Evolutionary conservation across 108 stramenopile genomes (phyloP).

Genomic region (Skeletonema menzelii): DNA sequence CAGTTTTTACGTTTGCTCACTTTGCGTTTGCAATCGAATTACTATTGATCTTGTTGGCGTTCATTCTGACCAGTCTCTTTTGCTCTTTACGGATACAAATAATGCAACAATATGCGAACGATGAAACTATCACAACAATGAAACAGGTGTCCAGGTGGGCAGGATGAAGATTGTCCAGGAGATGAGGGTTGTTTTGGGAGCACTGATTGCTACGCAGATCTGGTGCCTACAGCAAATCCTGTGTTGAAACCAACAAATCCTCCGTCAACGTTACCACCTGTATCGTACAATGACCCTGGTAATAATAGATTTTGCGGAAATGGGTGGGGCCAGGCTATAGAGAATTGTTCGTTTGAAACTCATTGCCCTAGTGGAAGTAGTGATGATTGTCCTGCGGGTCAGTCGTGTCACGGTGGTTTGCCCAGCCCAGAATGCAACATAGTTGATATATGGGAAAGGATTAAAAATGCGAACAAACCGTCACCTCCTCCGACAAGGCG

Average conservation of each 20-base stretch:
- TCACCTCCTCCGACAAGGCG: neutral
- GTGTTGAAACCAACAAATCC: conserved; percentile 6
- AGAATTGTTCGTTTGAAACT: conserved; percentile 25
- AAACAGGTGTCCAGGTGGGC: conserved; percentile 23
- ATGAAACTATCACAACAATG: neutral
- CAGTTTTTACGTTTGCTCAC: neutral
- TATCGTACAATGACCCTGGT: conserved; percentile 24
- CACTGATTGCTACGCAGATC: conserved; percentile 33
- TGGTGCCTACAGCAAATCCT: conserved; percentile 28
- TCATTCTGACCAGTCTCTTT: neutral
- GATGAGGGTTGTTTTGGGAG: conserved; percentile 35
- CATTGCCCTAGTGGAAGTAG: conserved; percentile 20
- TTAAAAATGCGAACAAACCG: neutral
- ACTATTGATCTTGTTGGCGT: neutral
- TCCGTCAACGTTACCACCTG: conserved; percentile 34
- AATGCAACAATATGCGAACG: neutral
- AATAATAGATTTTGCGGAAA: conserved; percentile 12
- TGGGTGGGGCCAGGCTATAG: neutral
- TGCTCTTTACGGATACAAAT: neutral
- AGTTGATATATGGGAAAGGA: neutral
- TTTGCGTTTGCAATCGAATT: too few species aligned
- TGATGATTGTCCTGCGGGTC: conserved; percentile 34
- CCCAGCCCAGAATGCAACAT: conserved; percentile 8
- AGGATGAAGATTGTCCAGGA: conserved; percentile 11
- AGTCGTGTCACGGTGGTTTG: conserved; percentile 38